phyloP scores from a whole-genome alignment of 495 filamentous ascomycete species.

The Xylaria flabelliformis region DNA sequence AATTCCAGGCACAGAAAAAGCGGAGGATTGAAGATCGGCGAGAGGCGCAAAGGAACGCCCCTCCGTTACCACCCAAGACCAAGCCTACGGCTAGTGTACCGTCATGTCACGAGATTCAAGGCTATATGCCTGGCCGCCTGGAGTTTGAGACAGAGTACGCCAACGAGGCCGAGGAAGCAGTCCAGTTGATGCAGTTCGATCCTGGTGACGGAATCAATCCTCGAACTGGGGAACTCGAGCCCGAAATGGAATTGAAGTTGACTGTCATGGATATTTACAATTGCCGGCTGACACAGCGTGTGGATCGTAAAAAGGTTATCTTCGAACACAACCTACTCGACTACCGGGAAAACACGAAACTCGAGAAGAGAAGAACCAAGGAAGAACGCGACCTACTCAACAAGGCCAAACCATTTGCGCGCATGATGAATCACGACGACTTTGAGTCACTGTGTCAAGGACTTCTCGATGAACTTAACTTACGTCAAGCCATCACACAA shows the following conservation, averaged over 20 bases:
- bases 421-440: conserved; percentile 94
- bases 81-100: conserved; percentile 95
- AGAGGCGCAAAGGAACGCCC: conserved; percentile 82
- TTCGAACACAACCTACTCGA: conserved; percentile 94
- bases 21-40: conserved; percentile 90
- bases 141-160: conserved; percentile 98
- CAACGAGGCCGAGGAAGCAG: conserved; percentile 97
- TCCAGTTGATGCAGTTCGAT: conserved; percentile 97
- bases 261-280: conserved; percentile 99
- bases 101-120: conserved; percentile 95
- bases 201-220: conserved; percentile 90
- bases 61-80: conserved; percentile 85
- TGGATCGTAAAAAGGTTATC: conserved; percentile 95
- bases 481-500: conserved; percentile 87
- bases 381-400: conserved; percentile 89
- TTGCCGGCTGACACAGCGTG: conserved; percentile 83
- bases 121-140: conserved; percentile 96
- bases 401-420: conserved; percentile 93
- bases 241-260: conserved; percentile 96
- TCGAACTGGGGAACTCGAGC: conserved; percentile 80
- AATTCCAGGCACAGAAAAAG: conserved; percentile 95
- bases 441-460: conserved; percentile 85
- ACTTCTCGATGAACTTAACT: conserved; percentile 85
- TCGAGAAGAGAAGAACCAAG: conserved; percentile 94
- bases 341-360: conserved; percentile 82